These are phyloP conservation scores for Phaeolepiota aurea DNA, from an alignment of 768 basidiomycete species.

Conservation along the genomic window DNA sequence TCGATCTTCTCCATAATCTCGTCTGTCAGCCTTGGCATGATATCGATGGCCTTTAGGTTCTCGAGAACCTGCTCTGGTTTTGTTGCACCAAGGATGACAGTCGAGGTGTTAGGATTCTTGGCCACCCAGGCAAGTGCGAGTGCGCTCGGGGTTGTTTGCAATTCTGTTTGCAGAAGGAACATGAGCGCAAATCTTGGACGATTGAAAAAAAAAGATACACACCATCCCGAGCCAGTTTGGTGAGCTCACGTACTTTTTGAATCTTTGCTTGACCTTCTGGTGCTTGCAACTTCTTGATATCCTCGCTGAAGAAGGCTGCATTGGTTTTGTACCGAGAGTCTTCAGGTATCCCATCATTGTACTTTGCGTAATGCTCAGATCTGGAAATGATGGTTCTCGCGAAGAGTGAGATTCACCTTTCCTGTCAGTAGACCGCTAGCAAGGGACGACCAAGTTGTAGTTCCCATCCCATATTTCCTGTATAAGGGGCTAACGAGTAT, in stretches of 20 bases:
- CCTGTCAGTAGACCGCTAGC: constrained; percentile 73
- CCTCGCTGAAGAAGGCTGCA: constrained; percentile 50
- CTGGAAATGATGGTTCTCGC: constrained; percentile 1
- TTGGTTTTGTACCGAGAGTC: constrained; percentile 65
- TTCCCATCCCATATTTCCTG: constrained; percentile 57
- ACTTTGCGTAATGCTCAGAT: constrained; percentile 22
- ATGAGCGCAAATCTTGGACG: neutral
- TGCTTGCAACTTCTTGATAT: constrained; percentile 41
- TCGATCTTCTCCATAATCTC: constrained; percentile 63
- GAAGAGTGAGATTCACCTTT: too few species aligned
- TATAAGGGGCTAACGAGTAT: constrained; percentile 41
- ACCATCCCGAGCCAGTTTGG: constrained; percentile 56
- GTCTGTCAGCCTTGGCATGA: constrained; percentile 64
- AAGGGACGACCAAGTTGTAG: constrained; percentile 70
- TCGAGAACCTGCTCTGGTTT: constrained; percentile 55
- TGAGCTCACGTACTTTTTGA: constrained; percentile 60
- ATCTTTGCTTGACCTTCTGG: constrained; percentile 63
- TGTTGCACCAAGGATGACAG: constrained; percentile 61
- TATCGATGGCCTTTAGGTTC: constrained; percentile 64
- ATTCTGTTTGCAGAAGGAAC: constrained; percentile 22
- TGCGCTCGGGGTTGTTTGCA: constrained; percentile 51
- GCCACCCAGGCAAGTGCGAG: constrained; percentile 76
- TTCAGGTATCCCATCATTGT: constrained; percentile 69
- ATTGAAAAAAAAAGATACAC: constrained; percentile 2
- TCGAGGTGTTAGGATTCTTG: constrained; percentile 55